Percentiles rank a stretch among this genome's conserved stretches.
Conservation (phyloP, 768 basidiomycete genomes). For the Scleroderma citrinum region DNA sequence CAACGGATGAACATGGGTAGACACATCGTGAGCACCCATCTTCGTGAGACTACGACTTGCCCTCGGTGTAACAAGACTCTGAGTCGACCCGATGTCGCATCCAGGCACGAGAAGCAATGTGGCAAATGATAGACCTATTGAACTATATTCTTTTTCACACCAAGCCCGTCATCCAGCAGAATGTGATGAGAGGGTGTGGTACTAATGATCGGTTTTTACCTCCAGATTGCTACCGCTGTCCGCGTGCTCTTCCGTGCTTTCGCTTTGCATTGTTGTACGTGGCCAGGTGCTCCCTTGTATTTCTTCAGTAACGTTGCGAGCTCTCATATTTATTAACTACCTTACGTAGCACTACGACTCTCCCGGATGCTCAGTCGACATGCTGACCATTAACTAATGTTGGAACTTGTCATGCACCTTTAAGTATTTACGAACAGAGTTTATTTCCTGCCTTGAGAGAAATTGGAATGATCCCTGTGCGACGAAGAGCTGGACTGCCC, state of each 20-base stretch:
- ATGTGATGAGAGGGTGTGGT: not conserved
- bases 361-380: not conserved
- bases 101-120: slow-evolving; percentile 22
- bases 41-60: slow-evolving; percentile 18
- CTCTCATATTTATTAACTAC: not conserved
- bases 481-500: not conserved
- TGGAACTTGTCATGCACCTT: not conserved
- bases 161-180: not conserved
- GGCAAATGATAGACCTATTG: not conserved
- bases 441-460: not conserved
- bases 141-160: not conserved
- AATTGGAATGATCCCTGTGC: not conserved
- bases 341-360: not conserved
- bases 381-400: not conserved
- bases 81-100: slow-evolving; percentile 23
- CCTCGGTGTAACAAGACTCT: slow-evolving; percentile 19
- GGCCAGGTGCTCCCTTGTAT: not conserved
- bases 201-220: not conserved
- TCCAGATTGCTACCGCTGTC: not conserved
- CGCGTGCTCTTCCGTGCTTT: not conserved
- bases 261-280: not conserved
- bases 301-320: not conserved
- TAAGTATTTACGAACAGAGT: too few relatives aligned
- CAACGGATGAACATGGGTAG: slow-evolving; percentile 27
- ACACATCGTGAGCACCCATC: slow-evolving; percentile 24